Conservation (phyloP, 441 rosid genomes). For the Flueggea neowawraea region DNA sequence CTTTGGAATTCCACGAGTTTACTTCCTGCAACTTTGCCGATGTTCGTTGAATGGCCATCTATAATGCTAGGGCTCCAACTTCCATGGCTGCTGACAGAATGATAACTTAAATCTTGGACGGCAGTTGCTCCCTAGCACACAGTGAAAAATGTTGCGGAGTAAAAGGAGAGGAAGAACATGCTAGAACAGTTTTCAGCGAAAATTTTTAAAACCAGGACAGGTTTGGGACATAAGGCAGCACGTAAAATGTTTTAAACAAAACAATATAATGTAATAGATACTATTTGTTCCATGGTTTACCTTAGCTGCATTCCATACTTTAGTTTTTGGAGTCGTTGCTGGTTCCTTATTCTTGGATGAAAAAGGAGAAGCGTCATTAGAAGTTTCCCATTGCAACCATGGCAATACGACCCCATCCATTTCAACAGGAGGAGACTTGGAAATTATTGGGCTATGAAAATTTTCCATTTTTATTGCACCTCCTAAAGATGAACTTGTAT, state of each 20-base stretch:
- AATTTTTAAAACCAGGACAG: too few relatives aligned
- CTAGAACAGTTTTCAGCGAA: too few relatives aligned
- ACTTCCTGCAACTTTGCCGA: conserved; percentile 20
- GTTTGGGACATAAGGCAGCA: too few relatives aligned
- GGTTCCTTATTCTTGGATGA: conserved; percentile 32
- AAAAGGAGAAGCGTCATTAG: conserved; percentile 50
- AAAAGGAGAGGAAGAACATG: background rate
- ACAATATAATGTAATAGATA: background rate
- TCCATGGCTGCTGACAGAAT: conserved; percentile 65
- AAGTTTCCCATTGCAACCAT: conserved; percentile 95
- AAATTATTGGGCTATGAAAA: conserved; percentile 34
- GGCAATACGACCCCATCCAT: conserved; percentile 91
- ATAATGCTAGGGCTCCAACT: conserved; percentile 65
- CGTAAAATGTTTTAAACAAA: too few relatives aligned
- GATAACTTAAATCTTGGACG: conserved; percentile 33
- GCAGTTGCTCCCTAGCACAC: conserved; percentile 35
- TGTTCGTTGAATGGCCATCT: conserved; percentile 21
- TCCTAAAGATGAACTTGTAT: conserved; percentile 78
- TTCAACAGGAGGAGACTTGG: conserved; percentile 44
- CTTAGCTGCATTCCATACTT: conserved; percentile 37
- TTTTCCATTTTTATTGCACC: conserved; percentile 39
- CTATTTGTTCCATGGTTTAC: conserved; percentile 26
- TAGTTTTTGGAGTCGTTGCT: conserved; percentile 27
- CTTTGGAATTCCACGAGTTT: conserved; percentile 17
- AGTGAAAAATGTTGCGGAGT: too few relatives aligned